Evolutionary conservation across 192 early-diverging fungal genomes (phyloP).

Genomic region (Entrophospora sp.): DNA sequence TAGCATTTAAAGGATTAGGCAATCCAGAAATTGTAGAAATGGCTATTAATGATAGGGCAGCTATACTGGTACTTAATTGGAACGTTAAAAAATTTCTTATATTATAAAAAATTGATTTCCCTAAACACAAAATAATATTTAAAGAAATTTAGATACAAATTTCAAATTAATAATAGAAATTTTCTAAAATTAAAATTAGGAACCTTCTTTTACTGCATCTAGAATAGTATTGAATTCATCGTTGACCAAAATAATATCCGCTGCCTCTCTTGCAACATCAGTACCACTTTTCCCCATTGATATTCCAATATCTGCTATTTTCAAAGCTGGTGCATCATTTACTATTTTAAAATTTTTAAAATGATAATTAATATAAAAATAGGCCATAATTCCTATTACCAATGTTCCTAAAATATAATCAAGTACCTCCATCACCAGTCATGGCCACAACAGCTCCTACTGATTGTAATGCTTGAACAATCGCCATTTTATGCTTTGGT

Average conservation of each 20-base stretch:
- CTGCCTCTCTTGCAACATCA: constrained; percentile 93
- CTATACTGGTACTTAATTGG: constrained; percentile 89
- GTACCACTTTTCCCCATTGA: constrained; percentile 95
- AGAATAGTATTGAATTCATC: constrained; percentile 92
- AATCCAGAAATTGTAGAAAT: constrained; percentile 77
- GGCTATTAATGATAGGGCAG: constrained; percentile 85
- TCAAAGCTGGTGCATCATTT: constrained; percentile 91
- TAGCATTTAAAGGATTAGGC: constrained; percentile 88
- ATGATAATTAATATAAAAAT: not conserved
- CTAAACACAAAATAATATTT: constrained; percentile 22
- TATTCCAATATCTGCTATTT: constrained; percentile 91
- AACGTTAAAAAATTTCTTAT: constrained; percentile 96
- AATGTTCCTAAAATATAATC: not conserved
- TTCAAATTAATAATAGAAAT: not conserved
- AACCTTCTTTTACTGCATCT: constrained; percentile 92
- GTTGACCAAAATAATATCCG: constrained; percentile 94
- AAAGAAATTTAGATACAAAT: not conserved
- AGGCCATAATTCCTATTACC: not conserved
- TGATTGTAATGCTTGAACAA: constrained; percentile 80
- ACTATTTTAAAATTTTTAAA: constrained; percentile 29
- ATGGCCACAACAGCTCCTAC: constrained; percentile 87
- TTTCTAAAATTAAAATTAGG: too few relatives aligned
- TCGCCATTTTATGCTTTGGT: constrained; percentile 83
- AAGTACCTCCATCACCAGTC: constrained; percentile 77
- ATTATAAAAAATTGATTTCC: constrained; percentile 96